Conservation (phyloP, 1,284 basidiomycete genomes). For the Phylloboletellus chloephorus region DNA sequence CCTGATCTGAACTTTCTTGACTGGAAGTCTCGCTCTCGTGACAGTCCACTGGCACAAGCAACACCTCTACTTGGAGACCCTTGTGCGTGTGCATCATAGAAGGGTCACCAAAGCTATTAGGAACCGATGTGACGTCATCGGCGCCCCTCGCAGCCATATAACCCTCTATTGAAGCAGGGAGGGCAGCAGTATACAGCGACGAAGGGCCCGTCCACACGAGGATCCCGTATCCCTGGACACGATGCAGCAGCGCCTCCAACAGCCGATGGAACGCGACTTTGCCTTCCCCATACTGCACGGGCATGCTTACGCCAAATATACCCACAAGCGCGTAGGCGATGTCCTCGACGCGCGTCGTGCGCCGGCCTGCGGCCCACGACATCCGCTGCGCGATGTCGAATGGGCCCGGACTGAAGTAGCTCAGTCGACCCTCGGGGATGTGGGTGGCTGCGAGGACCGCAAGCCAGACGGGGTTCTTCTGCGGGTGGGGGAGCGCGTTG, state of each 20-base stretch:
- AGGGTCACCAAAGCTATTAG: slow-evolving; percentile 8
- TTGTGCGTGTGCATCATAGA: slow-evolving; percentile 10
- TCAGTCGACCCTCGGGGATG: slow-evolving; percentile 5
- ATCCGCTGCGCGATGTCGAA: slow-evolving; percentile 9
- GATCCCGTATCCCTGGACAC: slow-evolving; percentile 3
- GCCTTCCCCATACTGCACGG: slow-evolving; percentile 13
- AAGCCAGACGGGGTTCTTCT: slow-evolving; percentile 6
- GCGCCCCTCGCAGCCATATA: slow-evolving; percentile 11
- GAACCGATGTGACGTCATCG: not conserved
- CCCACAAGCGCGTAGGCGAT: slow-evolving; percentile 14
- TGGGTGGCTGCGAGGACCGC: slow-evolving; percentile 1
- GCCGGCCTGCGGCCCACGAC: slow-evolving; percentile 10
- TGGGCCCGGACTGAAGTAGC: slow-evolving; percentile 6
- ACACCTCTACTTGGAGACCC: slow-evolving; percentile 8
- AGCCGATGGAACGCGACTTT: slow-evolving; percentile 12
- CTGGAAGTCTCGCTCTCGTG: not conserved
- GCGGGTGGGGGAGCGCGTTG: not conserved
- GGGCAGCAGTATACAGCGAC: slow-evolving; percentile 8
- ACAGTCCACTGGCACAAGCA: slow-evolving; percentile 6
- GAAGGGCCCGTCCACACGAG: slow-evolving; percentile 11
- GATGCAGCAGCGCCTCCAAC: slow-evolving; percentile 10
- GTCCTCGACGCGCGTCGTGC: slow-evolving; percentile 14
- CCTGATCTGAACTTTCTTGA: not conserved
- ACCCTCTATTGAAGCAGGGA: slow-evolving; percentile 11
- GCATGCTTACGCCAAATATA: slow-evolving; percentile 12